Evolutionary conservation across 2,329 filamentous ascomycete species (phyloP).

Genomic region (Orbilia blumenaviensis): DNA sequence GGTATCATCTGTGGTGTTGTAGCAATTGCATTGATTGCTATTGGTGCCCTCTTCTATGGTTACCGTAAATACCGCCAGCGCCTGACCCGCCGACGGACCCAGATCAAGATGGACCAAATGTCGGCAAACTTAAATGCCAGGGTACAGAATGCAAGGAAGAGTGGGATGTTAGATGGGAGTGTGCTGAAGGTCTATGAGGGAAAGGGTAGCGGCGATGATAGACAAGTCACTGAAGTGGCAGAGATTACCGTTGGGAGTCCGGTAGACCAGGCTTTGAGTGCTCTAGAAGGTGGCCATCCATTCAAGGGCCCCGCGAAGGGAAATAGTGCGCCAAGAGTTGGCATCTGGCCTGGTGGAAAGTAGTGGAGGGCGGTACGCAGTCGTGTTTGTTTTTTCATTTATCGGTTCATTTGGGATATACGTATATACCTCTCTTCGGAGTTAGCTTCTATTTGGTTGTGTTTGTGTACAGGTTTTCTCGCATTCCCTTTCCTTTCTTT

Average conservation of each 20-base stretch:
- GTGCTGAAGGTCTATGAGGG: conserved; percentile 49
- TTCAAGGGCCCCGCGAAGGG: conserved; percentile 26
- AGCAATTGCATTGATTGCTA: conserved; percentile 36
- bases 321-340: conserved; percentile 16
- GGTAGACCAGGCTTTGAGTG: conserved; percentile 38
- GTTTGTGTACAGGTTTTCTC: neutral
- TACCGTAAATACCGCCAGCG: conserved; percentile 50
- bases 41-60: conserved; percentile 43
- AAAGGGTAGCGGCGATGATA: conserved; percentile 21
- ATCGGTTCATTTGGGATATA: neutral
- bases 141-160: conserved; percentile 44
- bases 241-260: conserved; percentile 51
- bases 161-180: conserved; percentile 31
- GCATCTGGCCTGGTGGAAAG: conserved; percentile 35
- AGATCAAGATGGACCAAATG: conserved; percentile 52
- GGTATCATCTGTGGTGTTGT: conserved; percentile 45
- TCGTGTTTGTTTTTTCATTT: neutral
- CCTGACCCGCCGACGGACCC: conserved; percentile 28
- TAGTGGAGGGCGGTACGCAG: neutral
- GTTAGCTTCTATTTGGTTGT: neutral
- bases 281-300: conserved; percentile 24
- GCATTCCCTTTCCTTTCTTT: too few relatives aligned
- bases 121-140: conserved; percentile 31
- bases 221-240: conserved; percentile 23
- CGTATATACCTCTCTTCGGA: conserved; percentile 7